Base-by-base conservation (phyloP, 192 early-diverging fungal species). In the Entomortierella beljakovae region DNA sequence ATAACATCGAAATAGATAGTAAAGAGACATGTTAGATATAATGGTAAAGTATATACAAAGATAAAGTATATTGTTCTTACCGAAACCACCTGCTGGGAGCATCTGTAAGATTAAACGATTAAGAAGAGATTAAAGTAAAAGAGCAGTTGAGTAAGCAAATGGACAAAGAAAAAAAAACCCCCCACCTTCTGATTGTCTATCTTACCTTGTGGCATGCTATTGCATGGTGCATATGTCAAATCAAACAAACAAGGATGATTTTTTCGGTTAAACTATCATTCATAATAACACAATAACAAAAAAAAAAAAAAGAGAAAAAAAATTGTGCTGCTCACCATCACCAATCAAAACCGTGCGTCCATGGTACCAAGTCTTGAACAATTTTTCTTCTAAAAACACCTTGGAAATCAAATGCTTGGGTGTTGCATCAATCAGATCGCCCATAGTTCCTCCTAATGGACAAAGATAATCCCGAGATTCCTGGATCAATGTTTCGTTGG, bases 351-450 rank as follows among this genome's bases (percentile, higher is more conserved):
- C 68, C 0, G 37, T 32, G 0, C 37, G 49, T 1, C 35, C 37
- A 43, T 60, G 18, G 37, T 61, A 53, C 68, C 68, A 70, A 11
- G 68, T 70, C 51, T 54, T 37, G 20, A 70, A 70, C 49, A 70
- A 3, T 29, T 70, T 70, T 6, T 70, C 48, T 29, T 70, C 68
- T 18, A 71, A 29, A 22, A 61, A 57, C 2, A 71, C 69, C 26
- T 71, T 71, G 2, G 69, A 71, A 34, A 71, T 62, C 42, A 57
- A 15, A 37, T 70, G 37, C 40, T 43, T 61, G 34, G 69, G 69
- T 20, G 69, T 63, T 5, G 31, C 53, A 46, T 71, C 69, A 20
- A 71, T 9, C 22, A 71, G 43, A 7, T 71, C 69, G 1, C 38
- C 52, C 69, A 71, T 29, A 1, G 34, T 62, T 2, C 69, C 53